Percentiles rank a stretch among this genome's conserved stretches.
phyloP scores from a whole-genome alignment of 2,329 filamentous ascomycete species.

The Verticillium klebahnii region DNA sequence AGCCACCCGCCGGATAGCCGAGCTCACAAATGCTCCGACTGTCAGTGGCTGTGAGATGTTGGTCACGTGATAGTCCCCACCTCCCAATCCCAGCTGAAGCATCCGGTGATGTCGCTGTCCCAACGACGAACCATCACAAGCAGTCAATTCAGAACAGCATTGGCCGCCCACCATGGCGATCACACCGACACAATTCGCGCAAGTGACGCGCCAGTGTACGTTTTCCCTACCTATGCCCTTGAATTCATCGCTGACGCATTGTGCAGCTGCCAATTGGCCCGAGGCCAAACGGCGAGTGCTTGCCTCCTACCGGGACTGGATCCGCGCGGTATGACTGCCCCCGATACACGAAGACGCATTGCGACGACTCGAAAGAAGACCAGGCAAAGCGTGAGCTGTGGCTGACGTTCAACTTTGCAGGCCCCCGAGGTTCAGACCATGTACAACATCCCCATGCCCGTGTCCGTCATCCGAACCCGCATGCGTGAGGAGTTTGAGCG shows the following conservation, averaged over 20 bases:
- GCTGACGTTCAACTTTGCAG: slow-evolving; percentile 41
- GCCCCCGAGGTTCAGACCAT: slow-evolving; percentile 95
- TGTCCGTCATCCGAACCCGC: slow-evolving; percentile 84
- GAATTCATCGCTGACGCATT: slow-evolving; percentile 27
- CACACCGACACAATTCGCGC: slow-evolving; percentile 87
- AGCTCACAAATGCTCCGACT: neutral
- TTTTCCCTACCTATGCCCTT: slow-evolving; percentile 14
- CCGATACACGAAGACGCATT: neutral
- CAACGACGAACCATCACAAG: slow-evolving; percentile 23
- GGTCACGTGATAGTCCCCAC: slow-evolving; percentile 22
- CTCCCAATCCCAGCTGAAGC: slow-evolving; percentile 7
- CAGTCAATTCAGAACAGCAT: slow-evolving; percentile 27
- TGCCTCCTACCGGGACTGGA: slow-evolving; percentile 89
- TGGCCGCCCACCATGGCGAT: slow-evolving; percentile 67
- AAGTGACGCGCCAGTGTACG: slow-evolving; percentile 74
- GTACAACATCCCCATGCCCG: slow-evolving; percentile 89
- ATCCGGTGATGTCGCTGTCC: slow-evolving; percentile 12
- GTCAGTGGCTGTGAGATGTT: neutral
- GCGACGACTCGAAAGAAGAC: neutral
- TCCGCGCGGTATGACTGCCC: slow-evolving; percentile 76
- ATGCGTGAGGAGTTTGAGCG: slow-evolving; percentile 96
- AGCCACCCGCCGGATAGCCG: neutral
- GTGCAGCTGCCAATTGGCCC: slow-evolving; percentile 75
- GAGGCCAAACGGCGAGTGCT: slow-evolving; percentile 87
- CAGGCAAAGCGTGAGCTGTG: neutral